Base-by-base conservation (phyloP, 495 filamentous ascomycete species). In the Pyrenopolyporus hunteri region DNA sequence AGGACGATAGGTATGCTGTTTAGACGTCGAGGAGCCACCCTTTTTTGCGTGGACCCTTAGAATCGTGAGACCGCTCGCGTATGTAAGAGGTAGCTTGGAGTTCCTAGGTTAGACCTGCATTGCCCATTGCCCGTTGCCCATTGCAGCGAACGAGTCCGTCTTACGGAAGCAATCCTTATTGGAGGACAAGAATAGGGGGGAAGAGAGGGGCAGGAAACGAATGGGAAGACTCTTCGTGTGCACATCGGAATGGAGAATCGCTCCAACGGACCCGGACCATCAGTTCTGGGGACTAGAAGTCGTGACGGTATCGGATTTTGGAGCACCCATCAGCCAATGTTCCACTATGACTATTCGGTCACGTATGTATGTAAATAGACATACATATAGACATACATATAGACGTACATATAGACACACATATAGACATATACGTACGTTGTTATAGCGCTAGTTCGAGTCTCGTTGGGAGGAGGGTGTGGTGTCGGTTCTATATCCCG, bases 401-500 rank as follows among this genome's bases (percentile, higher is more conserved):
- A n/a, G n/a, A n/a, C n/a, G n/a, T n/a, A n/a, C n/a, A n/a, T n/a
- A n/a, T n/a, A n/a, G n/a, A n/a, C n/a, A n/a, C n/a, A n/a, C n/a
- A n/a, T n/a, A n/a, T n/a, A n/a, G n/a, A 16, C 16, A 53, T 5
- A 43, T 40, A 37, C 17, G 28, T 43, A 54, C 23, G 32, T 28
- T 35, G 23, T 42, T 49, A 49, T 31, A 59, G 44, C 26, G 31
- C 16, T 44, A 52, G 46, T 31, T 50, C 6, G 11, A 49, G 22
- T 37, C 49, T 20, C 40, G 36, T 49, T 9, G 40, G 40, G 25
- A 17, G 17, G 11, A 46, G 44, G 36, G 51, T 47, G 47, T 57
- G 47, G 39, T n/a, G n/a, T 57, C 26, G 56, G 62, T 46, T 60
- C 50, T 23, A 55, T 65, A 47, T 56, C 45, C 63, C 51, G 50